A percentile compares a stretch with the other conserved stretches of the same genome.
Evolutionary conservation across 2,329 filamentous ascomycete genomes (phyloP).

Genomic region (Sphaceloma murrayae): DNA sequence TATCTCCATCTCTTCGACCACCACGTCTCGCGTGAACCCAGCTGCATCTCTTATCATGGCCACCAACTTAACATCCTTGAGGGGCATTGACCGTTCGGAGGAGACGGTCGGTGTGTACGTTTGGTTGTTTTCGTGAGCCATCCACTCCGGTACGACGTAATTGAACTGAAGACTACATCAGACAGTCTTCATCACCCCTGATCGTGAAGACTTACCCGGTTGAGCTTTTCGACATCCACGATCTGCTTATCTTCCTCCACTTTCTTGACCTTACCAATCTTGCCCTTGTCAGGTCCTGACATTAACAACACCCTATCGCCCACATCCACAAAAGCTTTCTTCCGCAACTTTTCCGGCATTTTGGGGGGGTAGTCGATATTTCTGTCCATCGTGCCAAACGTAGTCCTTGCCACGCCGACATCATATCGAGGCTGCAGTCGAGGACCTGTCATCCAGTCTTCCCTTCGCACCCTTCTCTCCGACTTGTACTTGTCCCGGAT

Average conservation of each 20-base stretch:
- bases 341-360: slow-evolving; percentile 18
- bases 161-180: slow-evolving; percentile 35
- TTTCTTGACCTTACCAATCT: slow-evolving; percentile 61
- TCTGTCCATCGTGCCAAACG: slow-evolving; percentile 1
- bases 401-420: background rate
- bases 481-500: background rate
- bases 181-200: background rate
- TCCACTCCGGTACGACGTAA: slow-evolving; percentile 34
- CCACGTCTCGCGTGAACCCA: slow-evolving; percentile 58
- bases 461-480: slow-evolving; percentile 4
- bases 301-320: slow-evolving; percentile 77
- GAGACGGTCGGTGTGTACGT: slow-evolving; percentile 7
- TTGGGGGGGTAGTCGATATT: background rate
- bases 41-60: slow-evolving; percentile 61
- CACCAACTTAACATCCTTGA: slow-evolving; percentile 71
- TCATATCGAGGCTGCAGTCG: slow-evolving; percentile 3
- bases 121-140: slow-evolving; percentile 29
- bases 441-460: slow-evolving; percentile 8
- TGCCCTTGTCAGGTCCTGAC: slow-evolving; percentile 69
- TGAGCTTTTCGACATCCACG: slow-evolving; percentile 33
- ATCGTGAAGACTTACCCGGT: slow-evolving; percentile 27
- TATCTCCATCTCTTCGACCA: slow-evolving; percentile 60
- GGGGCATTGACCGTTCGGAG: slow-evolving; percentile 45
- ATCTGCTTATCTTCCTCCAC: slow-evolving; percentile 37
- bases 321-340: slow-evolving; percentile 31